phyloP scores from a whole-genome alignment of 2,329 filamentous ascomycete species.

The Colletotrichum cordylinicola region DNA sequence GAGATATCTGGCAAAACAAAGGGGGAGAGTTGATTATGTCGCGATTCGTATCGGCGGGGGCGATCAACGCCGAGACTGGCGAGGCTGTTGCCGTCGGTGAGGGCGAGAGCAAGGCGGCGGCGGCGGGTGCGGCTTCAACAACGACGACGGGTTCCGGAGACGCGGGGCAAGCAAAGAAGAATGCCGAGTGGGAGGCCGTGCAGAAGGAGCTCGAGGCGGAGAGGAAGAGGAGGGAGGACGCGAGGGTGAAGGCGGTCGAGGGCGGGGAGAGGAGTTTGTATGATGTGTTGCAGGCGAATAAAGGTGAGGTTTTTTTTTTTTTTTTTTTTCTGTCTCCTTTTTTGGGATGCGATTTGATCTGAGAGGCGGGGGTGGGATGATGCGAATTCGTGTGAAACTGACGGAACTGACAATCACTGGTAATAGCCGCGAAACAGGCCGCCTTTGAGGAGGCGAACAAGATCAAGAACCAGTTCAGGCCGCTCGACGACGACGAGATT shows the following conservation, averaged over 20 bases:
- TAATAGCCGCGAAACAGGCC: constrained; percentile 76
- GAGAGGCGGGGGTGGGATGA: neutral
- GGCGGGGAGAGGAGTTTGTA: constrained; percentile 68
- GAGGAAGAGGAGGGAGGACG: constrained; percentile 58
- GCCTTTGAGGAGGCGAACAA: constrained; percentile 78
- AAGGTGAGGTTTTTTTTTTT: constrained; percentile 56
- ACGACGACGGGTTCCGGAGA: constrained; percentile 29
- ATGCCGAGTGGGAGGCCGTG: constrained; percentile 67
- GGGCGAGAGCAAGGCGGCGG: constrained; percentile 7
- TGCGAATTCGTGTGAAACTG: neutral
- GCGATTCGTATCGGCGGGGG: constrained; percentile 62
- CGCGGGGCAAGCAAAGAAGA: constrained; percentile 23
- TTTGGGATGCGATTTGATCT: neutral
- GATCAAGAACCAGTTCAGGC: constrained; percentile 78
- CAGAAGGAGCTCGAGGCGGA: constrained; percentile 69
- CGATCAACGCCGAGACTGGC: constrained; percentile 44
- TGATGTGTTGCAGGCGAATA: constrained; percentile 81
- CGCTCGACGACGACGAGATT: constrained; percentile 80
- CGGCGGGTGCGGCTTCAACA: neutral
- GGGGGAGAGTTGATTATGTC: constrained; percentile 32
- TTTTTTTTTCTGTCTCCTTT: neutral
- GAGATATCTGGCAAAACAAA: too few species aligned
- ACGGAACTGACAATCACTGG: neutral
- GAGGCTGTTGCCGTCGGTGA: constrained; percentile 28
- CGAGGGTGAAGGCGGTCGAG: constrained; percentile 46